Evolutionary conservation across 129 eudicot genomes (phyloP).

Genomic region (Pulicaria dysenterica): DNA sequence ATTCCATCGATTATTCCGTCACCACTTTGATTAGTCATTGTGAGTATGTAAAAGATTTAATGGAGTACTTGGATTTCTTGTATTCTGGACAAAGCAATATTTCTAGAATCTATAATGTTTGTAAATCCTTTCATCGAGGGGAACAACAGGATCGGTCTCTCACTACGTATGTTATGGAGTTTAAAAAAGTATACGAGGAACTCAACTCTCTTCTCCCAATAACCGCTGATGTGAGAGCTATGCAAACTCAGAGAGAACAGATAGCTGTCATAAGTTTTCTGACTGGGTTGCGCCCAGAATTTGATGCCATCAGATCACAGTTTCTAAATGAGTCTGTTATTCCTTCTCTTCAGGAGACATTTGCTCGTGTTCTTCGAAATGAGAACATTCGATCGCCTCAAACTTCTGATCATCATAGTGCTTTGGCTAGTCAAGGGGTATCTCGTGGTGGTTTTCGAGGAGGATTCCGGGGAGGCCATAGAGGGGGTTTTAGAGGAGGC

Average conservation of each 20-base stretch:
- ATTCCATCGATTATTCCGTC: neutral
- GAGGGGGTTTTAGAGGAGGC: neutral
- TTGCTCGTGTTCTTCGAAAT: neutral
- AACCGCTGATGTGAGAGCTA: neutral
- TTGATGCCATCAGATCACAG: neutral
- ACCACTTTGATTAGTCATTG: neutral
- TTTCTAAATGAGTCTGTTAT: neutral
- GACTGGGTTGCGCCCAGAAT: too few relatives aligned
- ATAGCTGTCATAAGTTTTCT: neutral
- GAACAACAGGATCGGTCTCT: neutral
- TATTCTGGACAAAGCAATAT: neutral
- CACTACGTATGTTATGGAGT: neutral
- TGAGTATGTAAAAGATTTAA: slow-evolving; percentile 5
- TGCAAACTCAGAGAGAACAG: slow-evolving; percentile 6
- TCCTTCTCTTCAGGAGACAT: neutral
- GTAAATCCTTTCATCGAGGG: neutral
- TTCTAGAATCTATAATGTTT: neutral
- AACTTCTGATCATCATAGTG: neutral
- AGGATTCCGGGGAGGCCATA: neutral
- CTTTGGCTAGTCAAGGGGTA: neutral
- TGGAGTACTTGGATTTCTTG: neutral
- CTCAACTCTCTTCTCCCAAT: neutral
- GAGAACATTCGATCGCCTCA: neutral
- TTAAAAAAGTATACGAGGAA: slow-evolving; percentile 13
- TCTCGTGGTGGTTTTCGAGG: too few relatives aligned